phyloP scores from a whole-genome alignment of 495 filamentous ascomycete species.

The Friedmanniomyces endolithicus region DNA sequence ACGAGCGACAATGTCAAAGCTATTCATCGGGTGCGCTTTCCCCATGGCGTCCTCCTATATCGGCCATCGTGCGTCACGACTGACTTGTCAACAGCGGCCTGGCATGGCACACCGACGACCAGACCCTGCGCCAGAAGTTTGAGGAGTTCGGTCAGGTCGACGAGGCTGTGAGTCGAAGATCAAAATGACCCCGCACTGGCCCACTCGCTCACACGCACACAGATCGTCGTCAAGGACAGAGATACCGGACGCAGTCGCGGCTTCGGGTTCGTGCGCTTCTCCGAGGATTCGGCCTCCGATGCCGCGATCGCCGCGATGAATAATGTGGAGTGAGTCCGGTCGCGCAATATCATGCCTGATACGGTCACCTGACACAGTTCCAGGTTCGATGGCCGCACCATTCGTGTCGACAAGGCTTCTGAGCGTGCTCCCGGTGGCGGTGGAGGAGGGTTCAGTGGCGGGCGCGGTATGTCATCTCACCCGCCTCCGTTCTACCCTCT shows the following conservation, averaged over 20 bases:
- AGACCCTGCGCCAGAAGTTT: slow-evolving; percentile 70
- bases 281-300: slow-evolving; percentile 69
- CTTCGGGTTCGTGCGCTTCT: slow-evolving; percentile 91
- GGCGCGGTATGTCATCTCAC: slow-evolving; percentile 26
- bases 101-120: slow-evolving; percentile 93
- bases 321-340: slow-evolving; percentile 65
- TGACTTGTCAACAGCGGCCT: slow-evolving; percentile 55
- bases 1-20: slow-evolving; percentile 50
- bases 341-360: not conserved
- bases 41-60: not conserved
- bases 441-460: slow-evolving; percentile 33
- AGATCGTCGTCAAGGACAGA: slow-evolving; percentile 97
- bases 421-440: slow-evolving; percentile 54
- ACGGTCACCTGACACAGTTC: not conserved
- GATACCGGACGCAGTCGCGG: slow-evolving; percentile 92
- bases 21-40: slow-evolving; percentile 72
- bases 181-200: not conserved
- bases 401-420: slow-evolving; percentile 92
- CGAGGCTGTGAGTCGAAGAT: slow-evolving; percentile 62
- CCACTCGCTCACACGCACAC: slow-evolving; percentile 2
- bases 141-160: slow-evolving; percentile 78
- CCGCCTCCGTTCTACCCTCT: not conserved
- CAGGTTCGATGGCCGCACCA: slow-evolving; percentile 90
- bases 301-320: slow-evolving; percentile 76
- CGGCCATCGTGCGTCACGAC: not conserved